Conservation (phyloP, 148 eudicot genomes). For the Amaranthus palmeri region DNA sequence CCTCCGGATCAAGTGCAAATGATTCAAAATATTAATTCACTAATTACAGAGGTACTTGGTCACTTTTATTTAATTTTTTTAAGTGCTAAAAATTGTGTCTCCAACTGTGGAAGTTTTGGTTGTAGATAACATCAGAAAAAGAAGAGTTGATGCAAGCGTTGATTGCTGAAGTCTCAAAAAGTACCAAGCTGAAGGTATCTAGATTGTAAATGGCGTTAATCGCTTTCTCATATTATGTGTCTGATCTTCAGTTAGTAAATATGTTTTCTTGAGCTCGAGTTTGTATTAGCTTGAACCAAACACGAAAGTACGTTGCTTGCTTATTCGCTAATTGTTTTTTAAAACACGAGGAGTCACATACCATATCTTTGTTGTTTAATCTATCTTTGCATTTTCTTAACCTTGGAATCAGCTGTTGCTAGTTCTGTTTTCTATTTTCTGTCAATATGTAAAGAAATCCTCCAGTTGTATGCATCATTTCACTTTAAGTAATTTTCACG, state of each 20-base stretch:
- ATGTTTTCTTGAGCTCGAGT: neutral
- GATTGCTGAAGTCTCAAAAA: slow-evolving; percentile 50
- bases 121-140: slow-evolving; percentile 79
- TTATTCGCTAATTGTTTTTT: neutral
- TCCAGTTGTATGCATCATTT: no score
- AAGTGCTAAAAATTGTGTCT: neutral
- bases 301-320: neutral
- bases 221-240: neutral
- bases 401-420: no score
- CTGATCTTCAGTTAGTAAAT: neutral
- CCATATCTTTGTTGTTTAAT: no score
- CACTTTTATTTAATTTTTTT: neutral
- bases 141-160: slow-evolving; percentile 73
- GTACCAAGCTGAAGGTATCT: slow-evolving; percentile 71
- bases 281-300: no score
- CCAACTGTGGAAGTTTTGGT: slow-evolving; percentile 10
- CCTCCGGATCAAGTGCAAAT: slow-evolving; percentile 82
- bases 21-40: slow-evolving; percentile 67
- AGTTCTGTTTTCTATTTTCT: no score
- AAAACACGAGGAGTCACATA: no score
- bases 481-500: no score
- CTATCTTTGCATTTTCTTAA: no score
- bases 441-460: no score
- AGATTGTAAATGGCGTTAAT: neutral
- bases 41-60: slow-evolving; percentile 67